Conservation (phyloP, 129 eudicot species). For the Tanacetum coccineum region DNA sequence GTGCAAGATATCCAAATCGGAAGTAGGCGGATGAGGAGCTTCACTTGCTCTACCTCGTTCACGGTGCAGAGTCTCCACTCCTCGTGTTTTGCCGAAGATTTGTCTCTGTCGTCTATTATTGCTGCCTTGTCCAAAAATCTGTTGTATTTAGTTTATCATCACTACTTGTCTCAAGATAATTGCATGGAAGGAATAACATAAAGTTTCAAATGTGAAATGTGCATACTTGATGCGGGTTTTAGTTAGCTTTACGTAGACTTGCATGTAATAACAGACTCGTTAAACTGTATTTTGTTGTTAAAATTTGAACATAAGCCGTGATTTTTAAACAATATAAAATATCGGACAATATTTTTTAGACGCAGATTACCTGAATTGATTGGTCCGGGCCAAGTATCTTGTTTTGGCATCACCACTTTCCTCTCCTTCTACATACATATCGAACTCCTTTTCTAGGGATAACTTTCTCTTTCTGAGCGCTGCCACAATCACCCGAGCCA, state of each 20-base stretch:
- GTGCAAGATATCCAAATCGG: conserved; percentile 65
- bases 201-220: no score
- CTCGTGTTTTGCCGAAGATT: conserved; percentile 18
- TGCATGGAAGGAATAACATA: not conserved
- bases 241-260: no score
- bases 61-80: conserved; percentile 58
- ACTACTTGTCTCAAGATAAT: conserved; percentile 23
- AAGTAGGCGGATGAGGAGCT: conserved; percentile 45
- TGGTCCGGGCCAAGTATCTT: not conserved
- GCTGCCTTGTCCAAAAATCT: conserved; percentile 70
- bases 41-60: conserved; percentile 59
- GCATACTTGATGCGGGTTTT: no score
- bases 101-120: conserved; percentile 42
- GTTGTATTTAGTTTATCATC: not conserved
- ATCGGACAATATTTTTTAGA: no score
- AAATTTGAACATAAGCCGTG: no score
- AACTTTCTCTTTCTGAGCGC: conserved; percentile 44
- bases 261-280: no score
- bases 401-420: not conserved
- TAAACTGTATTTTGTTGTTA: no score
- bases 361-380: not conserved
- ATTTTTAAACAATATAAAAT: no score
- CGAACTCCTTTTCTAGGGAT: conserved; percentile 1
- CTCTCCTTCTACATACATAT: not conserved
- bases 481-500: conserved; percentile 56